Evolutionary conservation across 2,329 filamentous ascomycete genomes (phyloP).

Genomic region (Aureobasidium musti): DNA sequence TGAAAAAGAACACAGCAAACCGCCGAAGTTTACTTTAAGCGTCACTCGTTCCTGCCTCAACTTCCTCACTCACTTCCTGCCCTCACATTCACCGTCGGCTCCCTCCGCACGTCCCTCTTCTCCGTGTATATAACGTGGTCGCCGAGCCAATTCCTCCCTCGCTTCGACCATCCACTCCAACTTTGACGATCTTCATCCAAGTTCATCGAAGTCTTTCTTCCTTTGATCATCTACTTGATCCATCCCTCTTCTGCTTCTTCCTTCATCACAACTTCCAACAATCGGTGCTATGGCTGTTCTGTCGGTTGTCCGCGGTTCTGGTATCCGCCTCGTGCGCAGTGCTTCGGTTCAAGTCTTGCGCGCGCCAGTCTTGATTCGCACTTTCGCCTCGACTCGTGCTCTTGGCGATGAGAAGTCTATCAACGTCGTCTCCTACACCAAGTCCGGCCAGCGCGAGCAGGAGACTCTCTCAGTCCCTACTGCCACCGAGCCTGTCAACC

Average conservation of each 20-base stretch:
- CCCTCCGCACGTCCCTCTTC: not conserved
- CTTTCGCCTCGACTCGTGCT: conserved; percentile 15
- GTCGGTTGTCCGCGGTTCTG: not conserved
- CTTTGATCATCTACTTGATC: conserved; percentile 3
- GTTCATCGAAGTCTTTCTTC: conserved; percentile 13
- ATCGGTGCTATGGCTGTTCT: not conserved
- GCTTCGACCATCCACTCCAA: conserved; percentile 8
- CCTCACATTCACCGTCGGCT: not conserved
- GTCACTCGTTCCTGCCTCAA: conserved; percentile 20
- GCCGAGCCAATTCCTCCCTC: not conserved
- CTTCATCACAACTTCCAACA: not conserved
- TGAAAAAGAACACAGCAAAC: conserved; percentile 4
- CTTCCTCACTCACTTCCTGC: conserved; percentile 13
- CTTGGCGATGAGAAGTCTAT: conserved; percentile 34
- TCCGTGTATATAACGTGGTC: conserved; percentile 17
- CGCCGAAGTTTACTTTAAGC: not conserved
- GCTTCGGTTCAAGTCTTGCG: not conserved
- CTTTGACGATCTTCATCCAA: not conserved
- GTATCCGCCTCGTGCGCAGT: not conserved
- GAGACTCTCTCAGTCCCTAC: conserved; percentile 37
- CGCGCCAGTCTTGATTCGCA: not conserved
- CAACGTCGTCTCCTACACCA: conserved; percentile 38
- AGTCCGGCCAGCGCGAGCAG: conserved; percentile 39
- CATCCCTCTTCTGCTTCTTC: not conserved
- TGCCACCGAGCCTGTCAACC: conserved; percentile 37